Evolutionary conservation across 805 yeast species (phyloP).

Genomic region (Metschnikowia drakensbergensis): DNA sequence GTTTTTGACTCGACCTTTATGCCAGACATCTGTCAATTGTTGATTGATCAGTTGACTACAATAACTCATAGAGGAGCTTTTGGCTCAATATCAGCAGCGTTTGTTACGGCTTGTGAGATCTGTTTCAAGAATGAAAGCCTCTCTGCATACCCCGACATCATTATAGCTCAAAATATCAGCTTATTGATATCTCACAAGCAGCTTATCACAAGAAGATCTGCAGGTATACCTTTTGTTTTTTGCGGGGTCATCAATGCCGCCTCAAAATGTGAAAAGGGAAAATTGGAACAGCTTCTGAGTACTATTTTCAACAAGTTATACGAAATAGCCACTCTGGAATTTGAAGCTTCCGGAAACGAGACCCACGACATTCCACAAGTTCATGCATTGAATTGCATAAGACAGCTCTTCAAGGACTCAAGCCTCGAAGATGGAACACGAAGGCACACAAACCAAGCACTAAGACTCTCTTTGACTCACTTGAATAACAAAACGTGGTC

Average conservation of each 20-base stretch:
- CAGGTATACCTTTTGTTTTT: slow-evolving; percentile 81
- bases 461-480: slow-evolving; percentile 56
- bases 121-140: slow-evolving; percentile 34
- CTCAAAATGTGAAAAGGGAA: slow-evolving; percentile 22
- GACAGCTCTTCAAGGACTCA: slow-evolving; percentile 69
- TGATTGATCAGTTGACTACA: slow-evolving; percentile 63
- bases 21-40: slow-evolving; percentile 46
- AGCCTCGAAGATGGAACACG: slow-evolving; percentile 47
- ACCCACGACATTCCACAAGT: slow-evolving; percentile 84
- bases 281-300: slow-evolving; percentile 31
- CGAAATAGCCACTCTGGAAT: slow-evolving; percentile 51
- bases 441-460: slow-evolving; percentile 40
- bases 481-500: slow-evolving; percentile 78
- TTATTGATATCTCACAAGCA: slow-evolving; percentile 54
- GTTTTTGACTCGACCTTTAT: slow-evolving; percentile 24
- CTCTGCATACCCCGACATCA: not conserved
- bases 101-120: slow-evolving; percentile 59
- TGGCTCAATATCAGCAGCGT: slow-evolving; percentile 81
- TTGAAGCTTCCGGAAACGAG: slow-evolving; percentile 41
- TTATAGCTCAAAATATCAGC: not conserved
- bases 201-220: slow-evolving; percentile 82
- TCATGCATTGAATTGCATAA: slow-evolving; percentile 85
- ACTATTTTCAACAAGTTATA: slow-evolving; percentile 51
- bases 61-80: slow-evolving; percentile 92
- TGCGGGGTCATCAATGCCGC: slow-evolving; percentile 65